These are phyloP conservation scores for Kuraishia molischiana DNA, from an alignment of 805 yeast genomes.

Conservation along the genomic window DNA sequence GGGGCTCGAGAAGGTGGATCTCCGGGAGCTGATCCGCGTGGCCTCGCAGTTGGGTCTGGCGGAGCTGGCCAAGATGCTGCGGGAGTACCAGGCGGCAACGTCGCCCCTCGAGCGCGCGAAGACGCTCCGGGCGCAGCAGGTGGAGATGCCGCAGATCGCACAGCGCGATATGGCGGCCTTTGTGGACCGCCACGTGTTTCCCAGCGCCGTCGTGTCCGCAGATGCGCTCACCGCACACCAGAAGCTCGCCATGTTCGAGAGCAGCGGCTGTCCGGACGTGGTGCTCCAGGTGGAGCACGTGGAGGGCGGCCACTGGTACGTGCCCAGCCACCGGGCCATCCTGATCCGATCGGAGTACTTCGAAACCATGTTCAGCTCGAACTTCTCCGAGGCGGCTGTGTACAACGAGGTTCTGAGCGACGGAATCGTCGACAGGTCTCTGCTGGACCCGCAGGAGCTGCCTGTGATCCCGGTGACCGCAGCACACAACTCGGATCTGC, in stretches of 20 bases:
- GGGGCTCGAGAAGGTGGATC: slow-evolving; percentile 17
- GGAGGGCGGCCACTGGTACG: slow-evolving; percentile 13
- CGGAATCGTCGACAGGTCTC: slow-evolving; percentile 12
- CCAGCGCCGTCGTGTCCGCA: slow-evolving; percentile 7
- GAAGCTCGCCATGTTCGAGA: slow-evolving; percentile 14
- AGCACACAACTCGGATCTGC: background rate
- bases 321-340: slow-evolving; percentile 63
- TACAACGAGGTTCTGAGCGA: slow-evolving; percentile 7
- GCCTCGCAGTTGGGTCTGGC: slow-evolving; percentile 28
- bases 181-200: slow-evolving; percentile 15
- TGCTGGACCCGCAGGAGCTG: slow-evolving; percentile 4
- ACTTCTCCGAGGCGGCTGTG: slow-evolving; percentile 25
- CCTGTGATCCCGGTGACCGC: slow-evolving; percentile 2
- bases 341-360: slow-evolving; percentile 55
- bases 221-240: slow-evolving; percentile 11
- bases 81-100: slow-evolving; percentile 11
- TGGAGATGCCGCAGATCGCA: slow-evolving; percentile 24
- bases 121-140: slow-evolving; percentile 21
- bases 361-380: slow-evolving; percentile 49
- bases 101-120: slow-evolving; percentile 13
- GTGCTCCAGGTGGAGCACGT: slow-evolving; percentile 25
- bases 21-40: slow-evolving; percentile 16
- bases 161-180: slow-evolving; percentile 23
- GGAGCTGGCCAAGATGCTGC: slow-evolving; percentile 21
- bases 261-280: slow-evolving; percentile 35